These are phyloP conservation scores for Chalara sp. DNA, from an alignment of 2,329 filamentous ascomycete genomes.

Conservation along the genomic window DNA sequence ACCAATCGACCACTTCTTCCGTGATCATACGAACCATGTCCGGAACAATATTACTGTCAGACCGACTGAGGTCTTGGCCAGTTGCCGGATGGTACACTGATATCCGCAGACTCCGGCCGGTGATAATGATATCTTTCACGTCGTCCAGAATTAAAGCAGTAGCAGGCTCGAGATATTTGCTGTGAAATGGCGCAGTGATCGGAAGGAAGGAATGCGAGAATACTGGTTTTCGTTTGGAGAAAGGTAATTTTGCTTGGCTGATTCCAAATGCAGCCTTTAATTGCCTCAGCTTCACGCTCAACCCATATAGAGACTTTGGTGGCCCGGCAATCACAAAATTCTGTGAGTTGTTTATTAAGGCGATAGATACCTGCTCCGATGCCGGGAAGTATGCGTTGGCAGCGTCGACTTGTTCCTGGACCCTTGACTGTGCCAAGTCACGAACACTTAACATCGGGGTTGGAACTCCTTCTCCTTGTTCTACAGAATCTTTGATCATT, in stretches of 20 bases:
- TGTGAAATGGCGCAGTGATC: constrained; percentile 95
- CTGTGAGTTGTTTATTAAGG: constrained; percentile 87
- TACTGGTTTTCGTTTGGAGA: constrained; percentile 87
- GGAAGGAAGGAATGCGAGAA: constrained; percentile 92
- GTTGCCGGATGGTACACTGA: constrained; percentile 83
- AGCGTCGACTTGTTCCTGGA: constrained; percentile 85
- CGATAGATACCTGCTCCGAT: constrained; percentile 87
- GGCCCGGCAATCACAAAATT: constrained; percentile 94
- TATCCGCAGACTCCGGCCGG: constrained; percentile 36
- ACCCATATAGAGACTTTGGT: constrained; percentile 85
- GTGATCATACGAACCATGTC: constrained; percentile 85
- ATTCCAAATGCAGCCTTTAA: constrained; percentile 89
- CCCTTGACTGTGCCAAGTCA: constrained; percentile 74
- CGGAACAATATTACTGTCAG: constrained; percentile 66
- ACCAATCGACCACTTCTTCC: constrained; percentile 86
- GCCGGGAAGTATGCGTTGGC: constrained; percentile 90
- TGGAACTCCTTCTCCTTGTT: constrained; percentile 82
- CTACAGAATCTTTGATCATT: constrained; percentile 81
- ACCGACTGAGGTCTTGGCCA: constrained; percentile 66
- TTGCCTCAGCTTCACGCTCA: constrained; percentile 87
- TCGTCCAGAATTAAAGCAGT: constrained; percentile 38
- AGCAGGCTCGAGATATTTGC: constrained; percentile 47
- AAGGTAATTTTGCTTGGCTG: constrained; percentile 85
- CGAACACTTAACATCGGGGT: constrained; percentile 96
- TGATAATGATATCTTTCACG: not conserved